Conservation (phyloP, 2,329 filamentous ascomycete genomes). For the Trichoderma sp. region DNA sequence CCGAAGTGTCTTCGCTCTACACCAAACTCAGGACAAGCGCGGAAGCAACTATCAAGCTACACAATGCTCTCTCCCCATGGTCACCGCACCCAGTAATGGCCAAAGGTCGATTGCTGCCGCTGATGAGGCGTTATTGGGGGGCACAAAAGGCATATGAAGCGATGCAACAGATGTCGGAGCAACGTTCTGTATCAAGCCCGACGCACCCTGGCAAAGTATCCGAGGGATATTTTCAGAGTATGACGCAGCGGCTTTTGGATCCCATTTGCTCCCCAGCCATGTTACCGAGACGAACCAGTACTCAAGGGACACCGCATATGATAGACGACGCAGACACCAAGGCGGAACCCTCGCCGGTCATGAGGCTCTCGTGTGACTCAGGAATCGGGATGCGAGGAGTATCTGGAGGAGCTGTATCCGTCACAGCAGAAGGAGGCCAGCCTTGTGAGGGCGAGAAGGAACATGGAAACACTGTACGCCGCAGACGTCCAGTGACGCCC, state of each 20-base stretch:
- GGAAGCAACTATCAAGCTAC: slow-evolving; percentile 53
- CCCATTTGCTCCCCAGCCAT: neutral
- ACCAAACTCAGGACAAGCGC: slow-evolving; percentile 58
- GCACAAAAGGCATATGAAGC: slow-evolving; percentile 47
- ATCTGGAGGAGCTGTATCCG: neutral
- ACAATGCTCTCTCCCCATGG: slow-evolving; percentile 55
- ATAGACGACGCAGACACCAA: neutral
- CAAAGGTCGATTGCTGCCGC: slow-evolving; percentile 46
- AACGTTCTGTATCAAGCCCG: neutral
- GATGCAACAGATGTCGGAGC: slow-evolving; percentile 41
- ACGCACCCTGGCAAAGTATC: neutral
- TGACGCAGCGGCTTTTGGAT: neutral
- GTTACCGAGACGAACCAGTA: neutral
- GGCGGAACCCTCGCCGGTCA: neutral
- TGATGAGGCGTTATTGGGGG: slow-evolving; percentile 55
- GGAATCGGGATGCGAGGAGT: neutral
- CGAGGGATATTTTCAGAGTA: neutral
- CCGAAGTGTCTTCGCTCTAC: slow-evolving; percentile 45
- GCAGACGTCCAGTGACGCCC: slow-evolving; percentile 30
- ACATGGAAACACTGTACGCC: slow-evolving; percentile 30
- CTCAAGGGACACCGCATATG: neutral
- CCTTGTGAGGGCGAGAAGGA: neutral
- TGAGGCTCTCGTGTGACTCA: slow-evolving; percentile 8
- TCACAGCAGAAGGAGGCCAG: neutral
- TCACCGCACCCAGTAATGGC: slow-evolving; percentile 47